Base-by-base conservation (phyloP, 2,329 filamentous ascomycete species). In the Aspergillus uvarum region DNA sequence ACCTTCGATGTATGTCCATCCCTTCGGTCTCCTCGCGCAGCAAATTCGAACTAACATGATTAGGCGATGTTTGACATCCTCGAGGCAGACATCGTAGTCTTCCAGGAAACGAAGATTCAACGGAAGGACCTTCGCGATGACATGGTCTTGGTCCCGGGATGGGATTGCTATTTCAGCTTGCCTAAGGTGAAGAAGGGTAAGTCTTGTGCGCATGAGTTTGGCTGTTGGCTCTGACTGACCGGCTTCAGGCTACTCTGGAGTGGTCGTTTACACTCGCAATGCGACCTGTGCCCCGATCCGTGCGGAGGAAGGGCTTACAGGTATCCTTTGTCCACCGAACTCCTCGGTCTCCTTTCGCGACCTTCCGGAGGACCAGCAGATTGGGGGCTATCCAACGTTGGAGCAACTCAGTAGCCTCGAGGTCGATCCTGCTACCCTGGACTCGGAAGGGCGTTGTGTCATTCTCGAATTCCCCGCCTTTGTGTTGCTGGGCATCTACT, bases 71-170 rank as follows among this genome's bases (percentile, higher is more conserved):
- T 99, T 77, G 91, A 96, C 67, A 90, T 89, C 48, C 84, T 99
- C 6, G 90, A 95, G 73, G 88, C 93, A 56, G 95, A 99, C 74
- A 95, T 99, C 64, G 87, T 98, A 19, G 84, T 97, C 60, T 92
- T 98, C 81, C 95, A 99, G 75, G 95, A 98, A 77, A 88, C 92
- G 48, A 99, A 98, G 78, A 97, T 98, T 47, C 95, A 98, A 72
- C 85, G 89, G 59, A 96, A 96, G 73, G 93, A 97, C 67, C 81
- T 99, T 1, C 84, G 83, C 47, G 95, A 98, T 82, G 95, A 98
- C 68, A 98, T 98, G 92, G 93, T 98, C 10, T 81, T 98, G 35
- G 87, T 98, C 0, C 87, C 91, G 0, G 95, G 95, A 12, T 99
- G 94, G 94, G 95, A 99, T 73, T 93, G 93, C 65, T 96, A 89